A percentile compares a stretch with the other conserved stretches of the same genome.
Conservation (phyloP, 768 basidiomycete species). For the Galerina marginata region DNA sequence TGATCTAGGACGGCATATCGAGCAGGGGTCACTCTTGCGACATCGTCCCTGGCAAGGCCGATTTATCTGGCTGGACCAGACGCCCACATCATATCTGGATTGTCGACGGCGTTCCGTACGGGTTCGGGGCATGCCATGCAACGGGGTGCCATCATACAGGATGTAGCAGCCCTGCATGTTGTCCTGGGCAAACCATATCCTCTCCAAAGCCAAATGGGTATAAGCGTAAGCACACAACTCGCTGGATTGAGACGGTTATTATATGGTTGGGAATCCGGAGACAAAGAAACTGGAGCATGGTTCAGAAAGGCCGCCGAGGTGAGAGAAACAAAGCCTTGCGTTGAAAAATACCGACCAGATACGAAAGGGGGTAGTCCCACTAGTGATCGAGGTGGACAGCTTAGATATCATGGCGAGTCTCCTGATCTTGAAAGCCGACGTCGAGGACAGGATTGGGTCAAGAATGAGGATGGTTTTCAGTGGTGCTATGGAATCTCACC, state of each 20-base stretch:
- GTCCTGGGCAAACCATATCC: conserved; percentile 50
- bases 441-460: conserved; percentile 61
- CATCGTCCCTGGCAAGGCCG: conserved; percentile 53
- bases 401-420: conserved; percentile 78
- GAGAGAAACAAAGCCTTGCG: neutral
- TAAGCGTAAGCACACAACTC: conserved; percentile 72
- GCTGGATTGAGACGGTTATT: conserved; percentile 67
- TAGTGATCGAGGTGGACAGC: conserved; percentile 71
- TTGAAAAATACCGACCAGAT: conserved; percentile 4
- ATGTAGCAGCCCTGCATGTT: conserved; percentile 68
- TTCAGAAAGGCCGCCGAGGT: conserved; percentile 65
- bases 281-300: conserved; percentile 56
- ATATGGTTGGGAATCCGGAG: conserved; percentile 53
- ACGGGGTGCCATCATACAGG: conserved; percentile 63
- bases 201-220: conserved; percentile 24
- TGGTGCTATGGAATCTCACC: conserved; percentile 66
- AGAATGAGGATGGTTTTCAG: conserved; percentile 66
- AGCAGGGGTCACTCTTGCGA: conserved; percentile 68
- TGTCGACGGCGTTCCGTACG: conserved; percentile 67
- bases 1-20: conserved; percentile 62
- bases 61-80: conserved; percentile 40
- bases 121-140: conserved; percentile 63
- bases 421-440: conserved; percentile 69
- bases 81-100: conserved; percentile 57
- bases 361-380: conserved; percentile 60